phyloP scores from a whole-genome alignment of 257 asterid species.

The Leptodermis oblonga region DNA sequence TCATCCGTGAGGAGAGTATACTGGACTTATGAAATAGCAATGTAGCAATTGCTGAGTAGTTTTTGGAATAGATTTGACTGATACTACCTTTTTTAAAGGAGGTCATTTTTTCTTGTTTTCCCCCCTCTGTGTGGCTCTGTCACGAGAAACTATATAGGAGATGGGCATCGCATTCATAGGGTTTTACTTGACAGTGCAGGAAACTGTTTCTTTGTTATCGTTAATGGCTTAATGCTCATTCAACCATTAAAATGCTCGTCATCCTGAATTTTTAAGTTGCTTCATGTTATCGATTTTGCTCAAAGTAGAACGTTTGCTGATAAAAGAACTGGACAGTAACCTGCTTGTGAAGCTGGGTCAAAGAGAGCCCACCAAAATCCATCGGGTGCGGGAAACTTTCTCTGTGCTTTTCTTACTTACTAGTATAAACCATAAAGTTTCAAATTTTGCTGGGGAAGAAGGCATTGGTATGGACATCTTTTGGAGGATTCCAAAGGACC shows the following conservation, averaged over 20 bases:
- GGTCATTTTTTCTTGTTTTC: background rate
- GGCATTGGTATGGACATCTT: background rate
- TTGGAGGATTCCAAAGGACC: slow-evolving; percentile 11
- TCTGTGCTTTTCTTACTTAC: background rate
- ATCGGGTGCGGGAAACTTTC: background rate
- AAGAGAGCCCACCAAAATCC: slow-evolving; percentile 15
- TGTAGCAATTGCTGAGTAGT: background rate
- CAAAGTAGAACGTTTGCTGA: background rate
- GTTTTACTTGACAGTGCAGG: background rate
- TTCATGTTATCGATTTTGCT: background rate
- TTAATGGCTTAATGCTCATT: background rate
- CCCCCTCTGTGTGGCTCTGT: background rate
- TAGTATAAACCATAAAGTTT: too few species aligned
- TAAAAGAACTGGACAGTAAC: background rate
- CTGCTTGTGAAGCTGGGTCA: background rate
- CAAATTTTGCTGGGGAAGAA: background rate
- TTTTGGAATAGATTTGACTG: background rate
- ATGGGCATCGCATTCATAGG: background rate
- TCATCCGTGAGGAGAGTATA: background rate
- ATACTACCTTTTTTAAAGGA: background rate
- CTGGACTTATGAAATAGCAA: slow-evolving; percentile 4
- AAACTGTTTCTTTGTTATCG: background rate
- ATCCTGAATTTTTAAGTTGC: background rate
- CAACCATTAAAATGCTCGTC: background rate
- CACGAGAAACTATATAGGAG: background rate